Conservation (phyloP, 2,329 filamentous ascomycete species). For the Pseudogymnoascus sp. region DNA sequence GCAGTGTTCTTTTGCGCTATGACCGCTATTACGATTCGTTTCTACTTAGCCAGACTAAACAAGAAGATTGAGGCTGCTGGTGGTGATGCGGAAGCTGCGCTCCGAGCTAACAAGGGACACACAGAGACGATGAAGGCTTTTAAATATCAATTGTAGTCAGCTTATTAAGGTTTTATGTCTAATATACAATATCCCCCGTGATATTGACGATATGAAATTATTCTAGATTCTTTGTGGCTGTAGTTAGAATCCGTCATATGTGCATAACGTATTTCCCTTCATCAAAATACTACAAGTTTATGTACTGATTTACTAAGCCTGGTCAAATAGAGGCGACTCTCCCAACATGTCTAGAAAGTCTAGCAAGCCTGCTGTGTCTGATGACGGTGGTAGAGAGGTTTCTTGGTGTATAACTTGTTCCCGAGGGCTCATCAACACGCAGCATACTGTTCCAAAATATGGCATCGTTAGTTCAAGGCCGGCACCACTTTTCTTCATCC, state of each 20-base stretch:
- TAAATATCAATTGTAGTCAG: neutral
- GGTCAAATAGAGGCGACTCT: neutral
- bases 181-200: neutral
- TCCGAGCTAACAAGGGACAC: neutral
- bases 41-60: neutral
- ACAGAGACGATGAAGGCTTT: neutral
- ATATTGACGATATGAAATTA: neutral
- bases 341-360: neutral
- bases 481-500: neutral
- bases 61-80: neutral
- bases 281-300: neutral
- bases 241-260: neutral
- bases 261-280: neutral
- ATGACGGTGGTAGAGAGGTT: neutral
- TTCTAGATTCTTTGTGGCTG: neutral
- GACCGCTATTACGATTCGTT: constrained; percentile 1
- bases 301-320: neutral
- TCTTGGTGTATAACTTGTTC: neutral
- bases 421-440: neutral
- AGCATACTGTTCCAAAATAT: neutral
- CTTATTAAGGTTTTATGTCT: neutral
- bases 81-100: neutral
- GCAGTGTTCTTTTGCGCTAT: neutral
- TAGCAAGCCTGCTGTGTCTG: neutral
- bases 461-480: neutral